Evolutionary conservation across 2,329 filamentous ascomycete species (phyloP).

Genomic region (Colletotrichum destructivum): DNA sequence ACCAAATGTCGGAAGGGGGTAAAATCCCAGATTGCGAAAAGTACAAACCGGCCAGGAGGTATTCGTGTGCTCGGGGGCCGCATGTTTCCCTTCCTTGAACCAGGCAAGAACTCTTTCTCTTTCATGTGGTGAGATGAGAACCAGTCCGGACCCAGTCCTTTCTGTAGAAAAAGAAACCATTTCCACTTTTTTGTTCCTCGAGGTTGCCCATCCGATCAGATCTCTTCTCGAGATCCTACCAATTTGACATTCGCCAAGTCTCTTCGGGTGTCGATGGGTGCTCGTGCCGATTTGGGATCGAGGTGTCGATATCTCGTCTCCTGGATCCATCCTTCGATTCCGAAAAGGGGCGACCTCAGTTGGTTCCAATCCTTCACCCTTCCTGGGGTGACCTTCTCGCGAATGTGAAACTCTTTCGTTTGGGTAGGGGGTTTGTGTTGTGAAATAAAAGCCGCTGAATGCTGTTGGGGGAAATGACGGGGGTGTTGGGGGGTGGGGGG

Average conservation of each 20-base stretch:
- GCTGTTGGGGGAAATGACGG: slow-evolving; percentile 46
- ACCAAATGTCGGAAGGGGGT: slow-evolving; percentile 18
- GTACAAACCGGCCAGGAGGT: slow-evolving; percentile 21
- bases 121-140: background rate
- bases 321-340: slow-evolving; percentile 12
- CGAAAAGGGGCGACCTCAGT: slow-evolving; percentile 11
- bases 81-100: slow-evolving; percentile 23
- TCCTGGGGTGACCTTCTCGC: slow-evolving; percentile 38
- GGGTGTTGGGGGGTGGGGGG: slow-evolving; percentile 31
- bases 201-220: slow-evolving; percentile 27
- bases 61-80: slow-evolving; percentile 18
- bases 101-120: background rate
- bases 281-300: slow-evolving; percentile 19
- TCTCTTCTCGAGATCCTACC: slow-evolving; percentile 31
- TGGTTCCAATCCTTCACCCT: slow-evolving; percentile 31
- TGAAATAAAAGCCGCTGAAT: slow-evolving; percentile 46
- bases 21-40: slow-evolving; percentile 6
- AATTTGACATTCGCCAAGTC: slow-evolving; percentile 32
- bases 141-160: slow-evolving; percentile 10
- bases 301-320: slow-evolving; percentile 37
- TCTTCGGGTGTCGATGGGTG: background rate
- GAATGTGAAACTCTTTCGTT: slow-evolving; percentile 40
- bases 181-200: slow-evolving; percentile 29
- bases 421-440: slow-evolving; percentile 40
- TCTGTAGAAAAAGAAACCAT: slow-evolving; percentile 23